Percentiles rank a stretch among this genome's conserved stretches.
Conservation (phyloP, 352 stramenopile species). For the Globisporangium canariense region DNA sequence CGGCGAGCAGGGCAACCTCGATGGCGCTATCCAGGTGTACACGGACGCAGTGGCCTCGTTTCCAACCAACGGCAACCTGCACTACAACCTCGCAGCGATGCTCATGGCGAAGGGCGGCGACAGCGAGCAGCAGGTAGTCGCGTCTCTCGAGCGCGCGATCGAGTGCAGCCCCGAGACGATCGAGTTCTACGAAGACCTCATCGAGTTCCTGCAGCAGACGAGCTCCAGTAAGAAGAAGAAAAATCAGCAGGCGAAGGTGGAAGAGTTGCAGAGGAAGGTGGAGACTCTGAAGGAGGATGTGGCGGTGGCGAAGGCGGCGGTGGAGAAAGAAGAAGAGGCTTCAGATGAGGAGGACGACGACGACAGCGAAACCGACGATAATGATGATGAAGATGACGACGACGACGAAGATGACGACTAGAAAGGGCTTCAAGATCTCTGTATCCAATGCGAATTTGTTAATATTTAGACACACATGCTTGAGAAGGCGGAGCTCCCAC, state of each 20-base stretch:
- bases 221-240: conserved; percentile 8
- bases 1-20: conserved; percentile 50
- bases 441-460: neutral
- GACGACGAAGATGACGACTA: conserved; percentile 5
- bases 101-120: conserved; percentile 36
- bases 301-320: neutral
- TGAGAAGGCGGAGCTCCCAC: too few relatives aligned
- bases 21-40: conserved; percentile 48
- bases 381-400: conserved; percentile 7
- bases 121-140: conserved; percentile 9
- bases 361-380: neutral
- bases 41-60: conserved; percentile 32
- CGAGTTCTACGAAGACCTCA: conserved; percentile 53
- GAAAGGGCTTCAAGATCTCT: neutral
- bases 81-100: conserved; percentile 75
- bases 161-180: conserved; percentile 31
- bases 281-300: conserved; percentile 1
- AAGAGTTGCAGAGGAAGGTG: conserved; percentile 13
- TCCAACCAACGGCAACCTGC: conserved; percentile 45
- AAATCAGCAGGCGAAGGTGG: conserved; percentile 23
- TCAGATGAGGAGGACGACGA: conserved; percentile 3
- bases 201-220: conserved; percentile 31
- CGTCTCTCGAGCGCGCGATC: conserved; percentile 39
- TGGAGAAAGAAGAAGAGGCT: neutral
- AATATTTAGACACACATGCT: too few relatives aligned